Percentiles rank a stretch among this genome's conserved stretches.
phyloP scores from a whole-genome alignment of 225 moss, liverwort and hornwort genomes.

The Pseudoscleropodium purum region DNA sequence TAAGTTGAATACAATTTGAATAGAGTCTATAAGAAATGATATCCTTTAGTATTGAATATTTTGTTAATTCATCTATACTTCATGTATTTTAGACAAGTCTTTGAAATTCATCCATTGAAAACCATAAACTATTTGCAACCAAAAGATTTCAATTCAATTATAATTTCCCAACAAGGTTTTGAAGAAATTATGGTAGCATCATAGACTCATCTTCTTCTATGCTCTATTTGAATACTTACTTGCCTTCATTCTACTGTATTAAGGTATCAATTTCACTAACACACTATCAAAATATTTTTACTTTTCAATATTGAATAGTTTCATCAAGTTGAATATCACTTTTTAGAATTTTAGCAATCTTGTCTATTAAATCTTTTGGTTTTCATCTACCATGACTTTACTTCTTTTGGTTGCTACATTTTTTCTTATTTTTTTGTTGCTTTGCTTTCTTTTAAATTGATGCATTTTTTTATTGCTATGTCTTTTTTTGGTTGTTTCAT shows the following conservation, averaged over 20 bases:
- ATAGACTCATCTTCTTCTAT: neutral
- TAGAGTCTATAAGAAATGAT: neutral
- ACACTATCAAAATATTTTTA: neutral
- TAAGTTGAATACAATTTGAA: neutral
- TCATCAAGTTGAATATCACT: neutral
- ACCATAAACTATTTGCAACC: fast-evolving
- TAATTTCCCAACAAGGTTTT: neutral
- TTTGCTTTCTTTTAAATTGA: neutral
- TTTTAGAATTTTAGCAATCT: neutral
- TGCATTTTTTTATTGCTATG: neutral
- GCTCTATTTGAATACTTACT: fast-evolving
- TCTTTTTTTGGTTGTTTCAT: neutral
- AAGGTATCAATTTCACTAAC: neutral
- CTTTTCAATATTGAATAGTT: neutral
- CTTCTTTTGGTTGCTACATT: neutral
- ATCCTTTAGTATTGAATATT: neutral
- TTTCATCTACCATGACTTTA: fast-evolving
- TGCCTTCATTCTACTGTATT: too few species aligned
- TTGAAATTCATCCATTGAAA: neutral
- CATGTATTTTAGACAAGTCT: neutral
- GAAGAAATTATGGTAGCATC: neutral
- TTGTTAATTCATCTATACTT: neutral
- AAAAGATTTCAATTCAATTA: neutral
- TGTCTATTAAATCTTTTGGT: neutral
- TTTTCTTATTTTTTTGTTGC: neutral